Conservation (phyloP, 2,329 filamentous ascomycete species). For the Stemphylium beticola region DNA sequence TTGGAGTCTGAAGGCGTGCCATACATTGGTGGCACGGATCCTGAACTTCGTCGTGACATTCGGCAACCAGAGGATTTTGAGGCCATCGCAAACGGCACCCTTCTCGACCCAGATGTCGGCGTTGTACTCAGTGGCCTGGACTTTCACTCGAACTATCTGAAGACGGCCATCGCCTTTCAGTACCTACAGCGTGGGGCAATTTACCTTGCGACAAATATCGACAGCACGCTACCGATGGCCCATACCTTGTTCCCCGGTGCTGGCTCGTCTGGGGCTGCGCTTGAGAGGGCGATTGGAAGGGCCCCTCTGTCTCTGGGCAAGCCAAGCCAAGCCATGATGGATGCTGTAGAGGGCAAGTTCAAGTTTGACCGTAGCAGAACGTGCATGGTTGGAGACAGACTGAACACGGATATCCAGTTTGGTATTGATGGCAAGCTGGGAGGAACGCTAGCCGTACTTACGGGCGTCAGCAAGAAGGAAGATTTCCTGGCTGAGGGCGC, state of each 20-base stretch:
- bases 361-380: slow-evolving; percentile 81
- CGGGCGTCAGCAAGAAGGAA: slow-evolving; percentile 84
- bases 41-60: slow-evolving; percentile 76
- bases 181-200: slow-evolving; percentile 82
- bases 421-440: slow-evolving; percentile 89
- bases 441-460: slow-evolving; percentile 88
- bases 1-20: slow-evolving; percentile 78
- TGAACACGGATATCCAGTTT: slow-evolving; percentile 96
- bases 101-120: slow-evolving; percentile 86
- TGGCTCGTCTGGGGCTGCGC: slow-evolving; percentile 78
- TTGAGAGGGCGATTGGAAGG: slow-evolving; percentile 68
- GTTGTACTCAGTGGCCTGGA: slow-evolving; percentile 90
- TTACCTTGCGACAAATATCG: slow-evolving; percentile 92
- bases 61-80: slow-evolving; percentile 76
- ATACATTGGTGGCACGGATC: slow-evolving; percentile 87
- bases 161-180: slow-evolving; percentile 82
- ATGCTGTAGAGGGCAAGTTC: slow-evolving; percentile 96
- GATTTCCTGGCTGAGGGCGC: slow-evolving; percentile 77
- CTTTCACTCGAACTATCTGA: slow-evolving; percentile 95
- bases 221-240: slow-evolving; percentile 84
- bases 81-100: slow-evolving; percentile 72
- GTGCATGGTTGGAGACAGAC: slow-evolving; percentile 94
- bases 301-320: slow-evolving; percentile 85
- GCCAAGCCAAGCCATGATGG: slow-evolving; percentile 99
- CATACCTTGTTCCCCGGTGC: slow-evolving; percentile 89